Base-by-base conservation (phyloP, 192 early-diverging fungal genomes). In the Chytriomyces confervae region DNA sequence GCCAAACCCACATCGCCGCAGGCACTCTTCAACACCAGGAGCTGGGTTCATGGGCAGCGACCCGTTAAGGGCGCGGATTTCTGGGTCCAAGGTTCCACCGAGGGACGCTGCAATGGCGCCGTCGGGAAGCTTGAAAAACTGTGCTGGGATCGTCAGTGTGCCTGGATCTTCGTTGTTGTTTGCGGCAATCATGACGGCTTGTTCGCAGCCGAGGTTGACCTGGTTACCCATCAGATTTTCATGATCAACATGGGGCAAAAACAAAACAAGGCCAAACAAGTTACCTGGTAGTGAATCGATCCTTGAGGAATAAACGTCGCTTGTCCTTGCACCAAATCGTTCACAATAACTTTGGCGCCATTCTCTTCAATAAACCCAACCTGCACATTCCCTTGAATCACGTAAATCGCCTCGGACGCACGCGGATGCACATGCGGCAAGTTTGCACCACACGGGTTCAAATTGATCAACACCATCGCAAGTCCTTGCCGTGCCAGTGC, bases 151-250 rank as follows among this genome's bases (percentile, higher is more conserved):
- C 3, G 57, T 61, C 57, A 61, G 57, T 4, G 16, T 18, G 57
- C 57, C 57, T n/a, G 57, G 57, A 5, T 61, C 57, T n/a, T 61
- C 57, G 23, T 61, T 61, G 57, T 61, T 61, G 57, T n/a, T n/a
- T 18, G 18, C 23, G 18, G 18, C 57, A 18, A 23, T 61, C 18
- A 61, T n/a, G 18, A 61, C 57, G 57, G 57, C 57, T 18, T 61
- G 18, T 23, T 61, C 57, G 23, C 57, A 61, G 57, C 23, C 23
- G 57, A n/a, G 18, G 57, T 61, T 61, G 57, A 61, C 57, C 18
- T n/a, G 24, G 24, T 27, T 27, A 27, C 24, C 24, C 36, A 36
- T 36, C 36, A 36, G 36, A 36, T 36, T 36, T 36, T 36, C 36
- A 36, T 36, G 36, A 36, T 2, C 36, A 36, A 36, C 36, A 27